Conservation (phyloP, 768 basidiomycete genomes). For the Collybia nuda region DNA sequence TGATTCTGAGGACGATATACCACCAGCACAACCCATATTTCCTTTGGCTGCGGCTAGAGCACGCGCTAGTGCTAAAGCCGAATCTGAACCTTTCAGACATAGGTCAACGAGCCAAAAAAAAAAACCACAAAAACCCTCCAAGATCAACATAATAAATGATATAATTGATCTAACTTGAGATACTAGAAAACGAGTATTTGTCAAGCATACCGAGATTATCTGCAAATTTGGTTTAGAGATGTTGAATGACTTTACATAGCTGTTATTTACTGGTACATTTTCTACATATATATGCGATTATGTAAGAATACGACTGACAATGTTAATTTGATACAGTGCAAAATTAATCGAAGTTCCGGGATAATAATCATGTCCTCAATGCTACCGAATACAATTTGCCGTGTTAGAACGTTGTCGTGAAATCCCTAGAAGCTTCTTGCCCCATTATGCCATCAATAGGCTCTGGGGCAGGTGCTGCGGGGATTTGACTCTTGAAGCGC, state of each 20-base stretch:
- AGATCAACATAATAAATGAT: background rate
- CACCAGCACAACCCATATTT: conserved; percentile 4
- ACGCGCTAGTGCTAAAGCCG: conserved; percentile 2
- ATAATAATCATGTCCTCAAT: too few species aligned
- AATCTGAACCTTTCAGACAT: conserved; percentile 1
- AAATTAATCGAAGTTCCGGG: too few species aligned
- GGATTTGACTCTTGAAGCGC: conserved; percentile 53
- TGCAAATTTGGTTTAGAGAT: too few species aligned
- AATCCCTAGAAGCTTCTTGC: conserved; percentile 56
- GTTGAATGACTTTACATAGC: too few species aligned
- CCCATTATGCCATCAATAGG: conserved; percentile 43
- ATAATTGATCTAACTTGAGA: conserved; percentile 16
- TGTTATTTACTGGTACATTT: too few species aligned
- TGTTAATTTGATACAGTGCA: too few species aligned
- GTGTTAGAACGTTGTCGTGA: conserved; percentile 49
- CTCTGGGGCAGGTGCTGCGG: conserved; percentile 21
- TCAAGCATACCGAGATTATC: too few species aligned
- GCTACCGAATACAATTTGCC: background rate
- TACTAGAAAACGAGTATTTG: too few species aligned
- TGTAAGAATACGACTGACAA: too few species aligned
- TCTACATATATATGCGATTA: too few species aligned
- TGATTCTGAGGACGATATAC: conserved; percentile 27
- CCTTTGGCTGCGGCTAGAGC: conserved; percentile 12
- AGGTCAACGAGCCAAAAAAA: background rate
- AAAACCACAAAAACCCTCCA: background rate